phyloP scores from a whole-genome alignment of 345 rosid genomes.

The Iberis pinnata region DNA sequence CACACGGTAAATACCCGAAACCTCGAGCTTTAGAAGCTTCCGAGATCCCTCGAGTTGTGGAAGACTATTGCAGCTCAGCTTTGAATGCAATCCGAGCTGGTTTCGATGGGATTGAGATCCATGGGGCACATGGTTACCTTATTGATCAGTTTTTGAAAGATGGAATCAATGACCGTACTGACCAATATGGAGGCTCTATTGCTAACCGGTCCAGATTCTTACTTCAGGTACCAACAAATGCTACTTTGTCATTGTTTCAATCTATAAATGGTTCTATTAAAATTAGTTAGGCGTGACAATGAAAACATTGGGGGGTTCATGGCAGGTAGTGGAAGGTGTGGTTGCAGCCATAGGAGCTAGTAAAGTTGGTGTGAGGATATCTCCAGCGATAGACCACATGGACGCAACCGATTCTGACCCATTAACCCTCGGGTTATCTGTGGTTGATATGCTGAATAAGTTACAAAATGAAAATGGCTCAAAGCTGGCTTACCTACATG shows the following conservation, averaged over 20 bases:
- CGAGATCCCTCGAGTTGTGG: slow-evolving; percentile 48
- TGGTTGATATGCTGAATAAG: slow-evolving; percentile 52
- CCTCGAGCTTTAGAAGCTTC: slow-evolving; percentile 42
- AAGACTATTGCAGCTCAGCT: slow-evolving; percentile 54
- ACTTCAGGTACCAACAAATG: slow-evolving; percentile 29
- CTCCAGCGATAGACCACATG: slow-evolving; percentile 76
- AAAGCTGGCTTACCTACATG: slow-evolving; percentile 66
- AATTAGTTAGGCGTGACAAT: too few species aligned
- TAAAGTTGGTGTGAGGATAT: slow-evolving; percentile 58
- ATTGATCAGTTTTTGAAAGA: slow-evolving; percentile 79
- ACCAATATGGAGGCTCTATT: slow-evolving; percentile 69
- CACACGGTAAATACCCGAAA: slow-evolving; percentile 38
- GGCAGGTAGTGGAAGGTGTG: slow-evolving; percentile 49
- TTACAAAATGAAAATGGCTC: slow-evolving; percentile 43
- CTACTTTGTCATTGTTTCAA: neutral
- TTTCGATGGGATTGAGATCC: slow-evolving; percentile 84
- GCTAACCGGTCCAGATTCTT: slow-evolving; percentile 64
- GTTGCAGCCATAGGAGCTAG: slow-evolving; percentile 47
- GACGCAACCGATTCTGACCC: slow-evolving; percentile 82
- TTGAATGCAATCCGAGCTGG: slow-evolving; percentile 77
- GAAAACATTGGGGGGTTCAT: neutral
- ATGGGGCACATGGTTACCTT: slow-evolving; percentile 83
- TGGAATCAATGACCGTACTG: slow-evolving; percentile 70
- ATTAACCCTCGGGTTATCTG: slow-evolving; percentile 54
- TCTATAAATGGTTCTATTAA: too few species aligned